Evolutionary conservation across 2,329 filamentous ascomycete species (phyloP).

Genomic region (Colletotrichum sp.): DNA sequence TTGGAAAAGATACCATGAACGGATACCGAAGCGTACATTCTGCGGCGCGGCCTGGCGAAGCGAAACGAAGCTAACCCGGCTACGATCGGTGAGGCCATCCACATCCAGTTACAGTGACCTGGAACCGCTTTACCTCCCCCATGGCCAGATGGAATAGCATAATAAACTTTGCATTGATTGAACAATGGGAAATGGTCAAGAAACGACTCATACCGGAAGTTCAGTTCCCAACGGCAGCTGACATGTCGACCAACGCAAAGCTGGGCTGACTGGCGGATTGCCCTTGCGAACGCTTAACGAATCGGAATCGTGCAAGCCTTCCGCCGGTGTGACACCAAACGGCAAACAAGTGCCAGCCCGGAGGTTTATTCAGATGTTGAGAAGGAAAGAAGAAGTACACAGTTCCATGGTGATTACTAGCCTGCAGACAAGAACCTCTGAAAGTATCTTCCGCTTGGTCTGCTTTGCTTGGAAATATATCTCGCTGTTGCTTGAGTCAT

Average conservation of each 20-base stretch:
- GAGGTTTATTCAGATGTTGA: background rate
- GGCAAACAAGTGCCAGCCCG: background rate
- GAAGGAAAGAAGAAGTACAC: background rate
- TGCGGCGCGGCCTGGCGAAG: background rate
- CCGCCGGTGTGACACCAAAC: background rate
- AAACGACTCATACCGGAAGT: background rate
- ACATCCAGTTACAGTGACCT: background rate
- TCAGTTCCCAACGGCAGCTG: background rate
- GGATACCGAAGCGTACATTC: conserved; percentile 15
- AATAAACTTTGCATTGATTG: conserved; percentile 9
- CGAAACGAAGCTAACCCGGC: background rate
- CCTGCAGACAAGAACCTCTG: background rate
- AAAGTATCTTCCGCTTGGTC: background rate
- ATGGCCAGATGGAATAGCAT: background rate
- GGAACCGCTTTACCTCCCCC: background rate
- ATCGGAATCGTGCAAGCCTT: background rate
- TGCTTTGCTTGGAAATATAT: background rate
- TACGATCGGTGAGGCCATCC: background rate
- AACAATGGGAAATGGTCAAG: background rate
- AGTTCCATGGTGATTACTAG: background rate
- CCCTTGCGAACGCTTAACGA: background rate
- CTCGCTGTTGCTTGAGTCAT: background rate
- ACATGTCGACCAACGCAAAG: background rate
- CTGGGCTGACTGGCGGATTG: background rate
- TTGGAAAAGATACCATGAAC: conserved; percentile 18